phyloP scores from a whole-genome alignment of 345 rosid genomes.

The Populus euphratica region DNA sequence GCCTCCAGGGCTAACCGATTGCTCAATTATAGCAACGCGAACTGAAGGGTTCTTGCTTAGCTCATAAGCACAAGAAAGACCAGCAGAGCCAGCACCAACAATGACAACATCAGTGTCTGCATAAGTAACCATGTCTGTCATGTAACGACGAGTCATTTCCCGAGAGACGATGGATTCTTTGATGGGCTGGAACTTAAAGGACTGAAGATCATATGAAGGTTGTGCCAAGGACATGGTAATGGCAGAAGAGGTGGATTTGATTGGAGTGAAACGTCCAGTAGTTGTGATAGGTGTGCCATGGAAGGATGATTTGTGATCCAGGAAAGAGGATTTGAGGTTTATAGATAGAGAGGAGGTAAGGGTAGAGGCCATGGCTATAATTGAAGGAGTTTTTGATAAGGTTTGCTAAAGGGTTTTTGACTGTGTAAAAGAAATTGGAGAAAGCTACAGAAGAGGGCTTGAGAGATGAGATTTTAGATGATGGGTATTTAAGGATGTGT shows the following conservation, averaged over 20 bases:
- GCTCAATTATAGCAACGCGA: slow-evolving; percentile 19
- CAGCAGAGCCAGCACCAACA: slow-evolving; percentile 28
- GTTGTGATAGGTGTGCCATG: slow-evolving; percentile 2
- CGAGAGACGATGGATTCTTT: slow-evolving; percentile 23
- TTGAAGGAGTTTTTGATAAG: background rate
- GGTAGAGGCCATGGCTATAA: slow-evolving; percentile 4
- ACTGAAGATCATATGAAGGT: slow-evolving; percentile 14
- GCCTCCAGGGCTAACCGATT: slow-evolving; percentile 27
- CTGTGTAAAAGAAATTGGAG: background rate
- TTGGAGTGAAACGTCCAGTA: background rate
- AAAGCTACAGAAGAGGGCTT: background rate
- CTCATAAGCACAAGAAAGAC: slow-evolving; percentile 25
- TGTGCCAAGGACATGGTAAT: background rate
- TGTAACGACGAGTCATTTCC: slow-evolving; percentile 26
- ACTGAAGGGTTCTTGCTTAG: slow-evolving; percentile 23
- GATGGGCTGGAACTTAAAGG: slow-evolving; percentile 22
- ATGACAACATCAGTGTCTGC: slow-evolving; percentile 27
- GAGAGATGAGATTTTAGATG: background rate
- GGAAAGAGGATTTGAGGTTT: background rate
- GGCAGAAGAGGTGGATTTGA: slow-evolving; percentile 1
- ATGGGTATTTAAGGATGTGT: background rate
- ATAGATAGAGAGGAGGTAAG: background rate
- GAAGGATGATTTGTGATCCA: background rate
- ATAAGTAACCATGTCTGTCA: slow-evolving; percentile 27
- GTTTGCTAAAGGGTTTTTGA: background rate